A percentile compares a stretch with the other conserved stretches of the same genome.
These are phyloP conservation scores for Coniochaeta sp. DNA, from an alignment of 2,329 filamentous ascomycete species.

Conservation along the genomic window DNA sequence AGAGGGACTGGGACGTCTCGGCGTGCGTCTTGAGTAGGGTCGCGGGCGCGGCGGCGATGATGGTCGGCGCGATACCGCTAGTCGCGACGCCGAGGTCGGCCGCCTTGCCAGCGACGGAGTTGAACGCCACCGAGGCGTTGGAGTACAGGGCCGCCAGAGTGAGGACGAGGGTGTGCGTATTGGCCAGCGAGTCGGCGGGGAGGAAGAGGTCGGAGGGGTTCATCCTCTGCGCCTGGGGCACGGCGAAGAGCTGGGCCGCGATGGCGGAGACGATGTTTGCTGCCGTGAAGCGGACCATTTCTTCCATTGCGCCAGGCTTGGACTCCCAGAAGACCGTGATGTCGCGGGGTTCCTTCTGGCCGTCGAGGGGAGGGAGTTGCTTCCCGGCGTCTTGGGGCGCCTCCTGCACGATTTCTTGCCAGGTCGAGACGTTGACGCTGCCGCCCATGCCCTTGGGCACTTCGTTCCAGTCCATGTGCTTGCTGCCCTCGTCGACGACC, in stretches of 20 bases:
- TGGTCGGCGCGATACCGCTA: constrained; percentile 69
- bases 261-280: constrained; percentile 82
- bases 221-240: constrained; percentile 71
- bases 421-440: constrained; percentile 76
- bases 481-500: constrained; percentile 86
- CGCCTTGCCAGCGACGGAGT: constrained; percentile 71
- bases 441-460: constrained; percentile 70
- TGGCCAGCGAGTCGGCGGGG: constrained; percentile 72
- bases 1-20: constrained; percentile 49
- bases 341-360: constrained; percentile 44
- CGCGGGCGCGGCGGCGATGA: constrained; percentile 71
- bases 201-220: constrained; percentile 73
- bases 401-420: constrained; percentile 82
- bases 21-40: constrained; percentile 63
- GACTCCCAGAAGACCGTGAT: constrained; percentile 62
- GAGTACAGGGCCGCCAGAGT: constrained; percentile 78
- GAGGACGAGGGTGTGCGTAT: constrained; percentile 71
- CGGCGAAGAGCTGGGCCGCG: constrained; percentile 66
- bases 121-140: constrained; percentile 80
- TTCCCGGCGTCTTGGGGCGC: constrained; percentile 48
- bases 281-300: constrained; percentile 78
- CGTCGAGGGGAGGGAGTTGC: constrained; percentile 59
- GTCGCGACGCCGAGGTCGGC: constrained; percentile 68
- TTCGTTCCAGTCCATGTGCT: constrained; percentile 93
- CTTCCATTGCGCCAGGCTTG: constrained; percentile 43